These are phyloP conservation scores for Aspergillus sclerotiicarbonarius DNA, from an alignment of 495 filamentous ascomycete species.

Conservation along the genomic window DNA sequence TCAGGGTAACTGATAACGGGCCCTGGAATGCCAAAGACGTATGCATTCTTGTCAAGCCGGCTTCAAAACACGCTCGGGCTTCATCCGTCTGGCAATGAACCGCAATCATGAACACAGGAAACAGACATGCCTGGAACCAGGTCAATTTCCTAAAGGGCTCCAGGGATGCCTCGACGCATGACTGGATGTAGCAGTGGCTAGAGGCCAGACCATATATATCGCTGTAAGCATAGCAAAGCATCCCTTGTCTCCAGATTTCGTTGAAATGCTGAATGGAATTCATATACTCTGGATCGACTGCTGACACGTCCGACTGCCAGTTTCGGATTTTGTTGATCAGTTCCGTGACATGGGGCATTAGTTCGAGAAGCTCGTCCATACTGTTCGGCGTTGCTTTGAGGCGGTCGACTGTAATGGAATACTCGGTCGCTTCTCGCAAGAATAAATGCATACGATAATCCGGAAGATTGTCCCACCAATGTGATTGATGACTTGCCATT, in stretches of 20 bases:
- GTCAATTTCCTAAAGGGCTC: neutral
- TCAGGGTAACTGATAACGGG: slow-evolving; percentile 4
- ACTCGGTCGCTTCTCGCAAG: slow-evolving; percentile 10
- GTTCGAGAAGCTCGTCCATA: neutral
- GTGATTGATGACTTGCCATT: slow-evolving; percentile 5
- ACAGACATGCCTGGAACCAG: slow-evolving; percentile 11
- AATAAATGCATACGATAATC: slow-evolving; percentile 6
- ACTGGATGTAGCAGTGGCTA: neutral
- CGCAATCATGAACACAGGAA: slow-evolving; percentile 13
- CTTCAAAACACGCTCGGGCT: neutral
- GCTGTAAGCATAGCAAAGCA: slow-evolving; percentile 11
- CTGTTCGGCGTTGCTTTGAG: neutral
- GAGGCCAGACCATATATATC: slow-evolving; percentile 6
- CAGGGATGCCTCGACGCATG: slow-evolving; percentile 2
- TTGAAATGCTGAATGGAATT: slow-evolving; percentile 3
- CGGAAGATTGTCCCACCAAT: slow-evolving; percentile 10
- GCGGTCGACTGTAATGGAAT: slow-evolving; percentile 6
- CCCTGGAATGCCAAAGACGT: slow-evolving; percentile 2
- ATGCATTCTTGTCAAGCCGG: slow-evolving; percentile 5
- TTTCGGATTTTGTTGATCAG: neutral
- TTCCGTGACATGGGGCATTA: neutral
- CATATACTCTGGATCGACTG: neutral
- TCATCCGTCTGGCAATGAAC: slow-evolving; percentile 4
- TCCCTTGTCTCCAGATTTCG: slow-evolving; percentile 9
- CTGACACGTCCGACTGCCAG: slow-evolving; percentile 9